Percentiles rank a stretch among this genome's conserved stretches.
These are phyloP conservation scores for Xylaria sp. DNA, from an alignment of 2,329 filamentous ascomycete species.

Conservation along the genomic window DNA sequence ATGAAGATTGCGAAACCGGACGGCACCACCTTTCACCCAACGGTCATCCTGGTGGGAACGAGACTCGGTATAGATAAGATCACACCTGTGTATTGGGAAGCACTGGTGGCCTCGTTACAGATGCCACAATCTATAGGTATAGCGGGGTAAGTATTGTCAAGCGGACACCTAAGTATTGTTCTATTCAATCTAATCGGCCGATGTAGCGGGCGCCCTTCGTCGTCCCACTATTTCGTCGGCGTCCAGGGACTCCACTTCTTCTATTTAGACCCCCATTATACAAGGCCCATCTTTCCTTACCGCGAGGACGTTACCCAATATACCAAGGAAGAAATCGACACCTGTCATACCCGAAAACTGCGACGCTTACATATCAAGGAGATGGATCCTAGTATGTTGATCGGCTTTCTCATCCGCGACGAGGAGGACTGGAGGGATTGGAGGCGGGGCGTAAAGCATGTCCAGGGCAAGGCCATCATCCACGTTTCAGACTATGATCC, in stretches of 20 bases:
- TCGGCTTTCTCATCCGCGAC: conserved; percentile 87
- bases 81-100: conserved; percentile 94
- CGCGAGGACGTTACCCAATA: conserved; percentile 68
- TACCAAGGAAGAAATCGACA: conserved; percentile 77
- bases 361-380: conserved; percentile 85
- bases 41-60: conserved; percentile 87
- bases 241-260: conserved; percentile 81
- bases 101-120: conserved; percentile 84
- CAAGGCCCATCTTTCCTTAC: conserved; percentile 78
- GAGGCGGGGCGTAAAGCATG: conserved; percentile 78
- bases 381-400: conserved; percentile 98
- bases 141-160: conserved; percentile 74
- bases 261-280: conserved; percentile 94
- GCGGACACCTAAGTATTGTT: conserved; percentile 1
- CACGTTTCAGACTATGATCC: conserved; percentile 81
- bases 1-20: conserved; percentile 78
- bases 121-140: conserved; percentile 96
- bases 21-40: conserved; percentile 78
- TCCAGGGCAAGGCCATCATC: conserved; percentile 85
- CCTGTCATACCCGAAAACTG: conserved; percentile 88
- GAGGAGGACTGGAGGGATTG: conserved; percentile 87
- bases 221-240: conserved; percentile 75
- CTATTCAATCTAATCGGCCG: conserved; percentile 30
- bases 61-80: conserved; percentile 93
- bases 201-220: conserved; percentile 87